Evolutionary conservation across 23 red algal genomes (phyloP).

Genomic region (Gracilaria vermiculophylla): DNA sequence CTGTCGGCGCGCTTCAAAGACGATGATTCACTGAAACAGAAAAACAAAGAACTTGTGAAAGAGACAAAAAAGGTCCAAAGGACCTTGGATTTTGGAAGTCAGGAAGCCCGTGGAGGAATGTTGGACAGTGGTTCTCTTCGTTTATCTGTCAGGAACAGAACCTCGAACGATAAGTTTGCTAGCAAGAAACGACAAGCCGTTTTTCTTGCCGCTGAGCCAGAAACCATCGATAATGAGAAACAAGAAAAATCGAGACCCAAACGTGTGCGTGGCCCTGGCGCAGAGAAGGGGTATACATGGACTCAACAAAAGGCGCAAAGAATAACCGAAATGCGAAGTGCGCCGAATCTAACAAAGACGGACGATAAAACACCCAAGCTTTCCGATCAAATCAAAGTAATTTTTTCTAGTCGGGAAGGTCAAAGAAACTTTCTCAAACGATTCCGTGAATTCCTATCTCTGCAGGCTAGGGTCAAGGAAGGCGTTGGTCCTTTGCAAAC

Average conservation of each 20-base stretch:
- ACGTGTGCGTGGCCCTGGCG: not conserved
- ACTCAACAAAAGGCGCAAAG: not conserved
- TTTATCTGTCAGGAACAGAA: not conserved
- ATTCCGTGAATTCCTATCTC: constrained; percentile 38
- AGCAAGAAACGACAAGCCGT: constrained; percentile 1
- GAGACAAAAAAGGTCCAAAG: not conserved
- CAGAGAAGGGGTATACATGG: not conserved
- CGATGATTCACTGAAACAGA: not conserved
- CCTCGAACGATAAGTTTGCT: not conserved
- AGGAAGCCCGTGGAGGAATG: constrained; percentile 16
- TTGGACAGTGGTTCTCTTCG: constrained; percentile 22
- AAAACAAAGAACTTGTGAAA: not conserved
- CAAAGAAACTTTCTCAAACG: constrained; percentile 29
- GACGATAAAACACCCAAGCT: not conserved
- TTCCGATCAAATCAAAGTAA: constrained; percentile 18
- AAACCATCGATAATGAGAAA: constrained; percentile 8
- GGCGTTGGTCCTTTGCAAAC: constrained; percentile 24
- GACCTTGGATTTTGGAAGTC: constrained; percentile 31
- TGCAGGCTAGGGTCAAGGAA: constrained; percentile 11
- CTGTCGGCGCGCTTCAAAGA: constrained; percentile 19
- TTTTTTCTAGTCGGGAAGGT: constrained; percentile 28
- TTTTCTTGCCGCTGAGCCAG: constrained; percentile 33
- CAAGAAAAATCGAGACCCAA: not conserved
- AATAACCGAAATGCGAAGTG: not conserved
- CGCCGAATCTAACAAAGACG: not conserved